Base-by-base conservation (phyloP, 768 basidiomycete genomes). In the Dentipellis fragilis region DNA sequence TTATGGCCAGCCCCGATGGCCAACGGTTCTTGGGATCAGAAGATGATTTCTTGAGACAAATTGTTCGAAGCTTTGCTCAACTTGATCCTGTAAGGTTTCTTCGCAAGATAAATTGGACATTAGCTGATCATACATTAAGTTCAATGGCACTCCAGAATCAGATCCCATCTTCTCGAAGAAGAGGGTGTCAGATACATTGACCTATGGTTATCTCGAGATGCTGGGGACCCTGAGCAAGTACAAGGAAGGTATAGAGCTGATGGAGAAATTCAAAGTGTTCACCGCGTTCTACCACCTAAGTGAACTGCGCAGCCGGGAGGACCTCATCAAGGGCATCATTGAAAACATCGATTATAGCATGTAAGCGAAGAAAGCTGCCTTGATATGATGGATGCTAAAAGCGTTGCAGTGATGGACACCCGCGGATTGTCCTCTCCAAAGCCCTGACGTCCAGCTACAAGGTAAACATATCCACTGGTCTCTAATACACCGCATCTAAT, bases 281-380 rank as follows among this genome's bases (percentile, higher is more conserved):
- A 98, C 93, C 0, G 87, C 90, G 0, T 94, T 98, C 68, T 98
- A 98, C 66, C 94, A 93, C 66, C 71, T 98, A 46, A 91, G 87
- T 64, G 96, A 98, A 65, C 76, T 97, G 37, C 78, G 87, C 22
- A 88, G 87, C 68, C 78, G 96, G 38, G 93, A 97, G 65, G 94
- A 98, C 66, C 75, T 99, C 47, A 89, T 94, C 56, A 90, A 86
- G 63, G 85, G 83, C 1, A 90, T 96, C 61, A 87, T 97, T 39
- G 90, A 93, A 63, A 89, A 89, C 61, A 72, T 96, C 38, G 93
- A 97, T 67, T 99, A 97, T 58, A 83, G 80, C 66, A 84, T 85
- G 93, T 93, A 60, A 54, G 89, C 71, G 16, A 53, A 23, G 12
- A 35, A 37, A 19, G 7, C 19, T 14, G 9, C n/a, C 10, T 10